These are phyloP conservation scores for Allium fistulosum DNA, from an alignment of 106 monocot genomes.

Conservation along the genomic window DNA sequence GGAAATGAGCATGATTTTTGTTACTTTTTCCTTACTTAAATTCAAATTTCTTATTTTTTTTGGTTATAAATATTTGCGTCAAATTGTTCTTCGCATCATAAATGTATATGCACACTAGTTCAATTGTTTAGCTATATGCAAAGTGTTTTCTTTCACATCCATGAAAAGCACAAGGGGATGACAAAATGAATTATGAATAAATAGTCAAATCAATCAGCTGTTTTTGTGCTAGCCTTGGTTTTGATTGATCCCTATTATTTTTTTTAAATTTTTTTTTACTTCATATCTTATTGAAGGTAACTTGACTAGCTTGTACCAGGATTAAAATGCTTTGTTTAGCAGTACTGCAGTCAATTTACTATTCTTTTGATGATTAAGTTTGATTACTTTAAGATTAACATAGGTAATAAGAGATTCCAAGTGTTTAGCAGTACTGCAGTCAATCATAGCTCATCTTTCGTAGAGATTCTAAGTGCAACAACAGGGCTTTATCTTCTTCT, in stretches of 20 bases:
- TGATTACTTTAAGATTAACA: neutral
- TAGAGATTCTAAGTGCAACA: constrained; percentile 5
- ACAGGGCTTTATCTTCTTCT: neutral
- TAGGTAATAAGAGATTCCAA: constrained; percentile 5
- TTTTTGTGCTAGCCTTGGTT: neutral
- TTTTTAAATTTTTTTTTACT: constrained; percentile 10
- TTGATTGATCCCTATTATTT: too few relatives aligned
- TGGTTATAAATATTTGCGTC: neutral
- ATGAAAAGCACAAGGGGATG: neutral
- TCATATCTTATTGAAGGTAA: constrained; percentile 3
- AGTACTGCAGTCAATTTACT: neutral
- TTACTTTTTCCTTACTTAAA: too few relatives aligned
- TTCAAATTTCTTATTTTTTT: too few relatives aligned
- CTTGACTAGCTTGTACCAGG: constrained; percentile 7
- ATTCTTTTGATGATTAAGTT: neutral
- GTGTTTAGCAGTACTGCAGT: constrained; percentile 16
- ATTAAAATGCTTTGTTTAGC: too few relatives aligned
- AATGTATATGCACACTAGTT: neutral
- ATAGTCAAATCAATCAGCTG: constrained; percentile 12
- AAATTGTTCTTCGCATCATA: neutral
- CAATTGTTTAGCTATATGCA: neutral
- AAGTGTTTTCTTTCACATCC: neutral
- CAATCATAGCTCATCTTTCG: constrained; percentile 14
- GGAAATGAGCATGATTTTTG: too few relatives aligned
- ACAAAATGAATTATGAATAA: constrained; percentile 9